Base-by-base conservation (phyloP, 257 asterid species). In the Solanum chmielewskii region DNA sequence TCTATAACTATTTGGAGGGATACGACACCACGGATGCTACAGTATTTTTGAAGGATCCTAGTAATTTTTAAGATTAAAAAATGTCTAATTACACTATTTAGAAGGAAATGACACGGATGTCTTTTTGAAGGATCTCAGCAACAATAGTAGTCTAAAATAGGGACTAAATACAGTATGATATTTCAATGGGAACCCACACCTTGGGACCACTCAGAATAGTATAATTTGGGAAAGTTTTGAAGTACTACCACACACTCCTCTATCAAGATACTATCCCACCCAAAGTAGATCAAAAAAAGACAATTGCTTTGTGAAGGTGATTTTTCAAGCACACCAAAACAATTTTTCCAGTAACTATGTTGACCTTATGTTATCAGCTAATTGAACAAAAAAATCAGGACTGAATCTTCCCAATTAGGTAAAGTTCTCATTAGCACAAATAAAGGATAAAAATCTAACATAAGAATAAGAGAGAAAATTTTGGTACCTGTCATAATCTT, bases 401-500 rank as follows among this genome's bases (percentile, higher is more conserved):
- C 20, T 52, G 44, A 69, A 88, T 85, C 76, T 29, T 29, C 25
- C 80, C 44, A 84, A n/a, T 66, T 47, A 29, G 44, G 52, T 49
- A 25, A 29, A 80, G 68, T 47, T 80, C 25, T 1, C 85, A 3
- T 16, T 27, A 47, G 85, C 44, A 60, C 10, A 16, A 20, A 6
- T 18, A 59, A 35, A 84, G 35, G 62, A 64, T 21, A 37, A 78
- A 41, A 25, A 49, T 77, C 42, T 16, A 83, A 91, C 87, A 87
- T 59, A 15, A 18, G 90, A 85, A 42, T 73, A 59, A 44, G 62
- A 81, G 37, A 73, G 59, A 66, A 23, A 82, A 87, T 33, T 20
- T 33, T 60, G 69, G 60, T 94, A 97, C 99, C 99, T 96, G 96
- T 96, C 99, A 31, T 91, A 93, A 87, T 97, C 99, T 42, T 85